Conservation (phyloP, 2,329 filamentous ascomycete species). For the Metarhizium anisopliae region DNA sequence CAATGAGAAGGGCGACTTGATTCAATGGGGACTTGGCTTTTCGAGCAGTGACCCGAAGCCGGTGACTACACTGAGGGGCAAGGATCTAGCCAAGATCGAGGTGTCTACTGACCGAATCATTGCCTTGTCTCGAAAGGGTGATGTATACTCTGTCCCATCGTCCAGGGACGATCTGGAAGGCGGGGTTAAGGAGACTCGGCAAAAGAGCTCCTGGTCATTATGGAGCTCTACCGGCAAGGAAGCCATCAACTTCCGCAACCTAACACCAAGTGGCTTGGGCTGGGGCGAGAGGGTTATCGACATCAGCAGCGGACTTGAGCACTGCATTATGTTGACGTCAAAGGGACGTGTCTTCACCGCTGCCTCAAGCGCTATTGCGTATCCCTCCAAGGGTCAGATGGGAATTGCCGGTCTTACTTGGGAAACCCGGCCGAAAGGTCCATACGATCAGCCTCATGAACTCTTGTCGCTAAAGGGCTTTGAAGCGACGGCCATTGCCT, state of each 20-base stretch:
- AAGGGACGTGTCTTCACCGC: constrained; percentile 80
- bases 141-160: constrained; percentile 77
- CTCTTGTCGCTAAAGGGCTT: constrained; percentile 62
- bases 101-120: constrained; percentile 79
- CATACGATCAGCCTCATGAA: constrained; percentile 78
- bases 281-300: constrained; percentile 67
- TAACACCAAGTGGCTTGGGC: constrained; percentile 55
- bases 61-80: constrained; percentile 65
- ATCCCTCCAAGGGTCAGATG: constrained; percentile 76
- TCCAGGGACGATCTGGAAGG: constrained; percentile 60
- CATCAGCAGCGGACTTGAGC: constrained; percentile 72
- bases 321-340: constrained; percentile 77
- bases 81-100: constrained; percentile 66
- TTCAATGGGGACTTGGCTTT: constrained; percentile 85
- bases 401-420: constrained; percentile 78
- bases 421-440: constrained; percentile 64
- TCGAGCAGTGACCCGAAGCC: constrained; percentile 56
- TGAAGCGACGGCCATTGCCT: constrained; percentile 64
- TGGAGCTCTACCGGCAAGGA: constrained; percentile 38
- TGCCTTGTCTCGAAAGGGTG: constrained; percentile 63
- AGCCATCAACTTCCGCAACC: constrained; percentile 59
- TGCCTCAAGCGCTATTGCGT: constrained; percentile 70
- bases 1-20: constrained; percentile 74
- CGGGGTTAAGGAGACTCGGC: constrained; percentile 53
- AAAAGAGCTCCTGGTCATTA: constrained; percentile 59